A percentile compares a stretch with the other conserved stretches of the same genome.
Evolutionary conservation across 2,329 filamentous ascomycete species (phyloP).

Genomic region (Penicillium sp.): DNA sequence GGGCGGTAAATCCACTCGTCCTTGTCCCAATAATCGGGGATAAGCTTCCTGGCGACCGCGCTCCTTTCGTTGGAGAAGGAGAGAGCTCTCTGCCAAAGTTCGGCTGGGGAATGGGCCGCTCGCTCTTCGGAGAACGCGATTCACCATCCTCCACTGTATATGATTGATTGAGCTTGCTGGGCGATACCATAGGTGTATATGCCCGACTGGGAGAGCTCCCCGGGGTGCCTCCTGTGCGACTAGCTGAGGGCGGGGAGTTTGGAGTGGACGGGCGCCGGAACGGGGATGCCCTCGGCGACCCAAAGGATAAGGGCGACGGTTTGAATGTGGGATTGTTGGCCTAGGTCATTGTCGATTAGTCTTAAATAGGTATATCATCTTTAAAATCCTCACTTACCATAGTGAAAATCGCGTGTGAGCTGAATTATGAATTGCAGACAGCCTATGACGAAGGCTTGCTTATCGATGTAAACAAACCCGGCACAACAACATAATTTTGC

Average conservation of each 20-base stretch:
- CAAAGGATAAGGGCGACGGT: constrained; percentile 70
- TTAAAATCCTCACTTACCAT: constrained; percentile 1
- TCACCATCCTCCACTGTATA: constrained; percentile 47
- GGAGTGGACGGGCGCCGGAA: constrained; percentile 67
- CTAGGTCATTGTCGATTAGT: constrained; percentile 20
- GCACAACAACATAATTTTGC: constrained; percentile 1
- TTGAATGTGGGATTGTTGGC: constrained; percentile 64
- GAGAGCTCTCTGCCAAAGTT: constrained; percentile 40
- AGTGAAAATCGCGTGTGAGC: neutral
- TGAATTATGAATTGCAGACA: constrained; percentile 4
- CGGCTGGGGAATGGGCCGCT: constrained; percentile 34
- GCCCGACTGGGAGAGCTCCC: constrained; percentile 47
- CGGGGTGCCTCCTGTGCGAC: constrained; percentile 47
- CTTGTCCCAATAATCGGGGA: constrained; percentile 32
- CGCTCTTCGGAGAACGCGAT: constrained; percentile 28
- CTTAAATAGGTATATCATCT: neutral
- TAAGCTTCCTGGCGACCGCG: constrained; percentile 27
- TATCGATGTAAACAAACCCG: constrained; percentile 18
- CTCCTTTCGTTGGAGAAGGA: constrained; percentile 42
- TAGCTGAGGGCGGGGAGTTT: constrained; percentile 57
- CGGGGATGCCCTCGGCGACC: constrained; percentile 67
- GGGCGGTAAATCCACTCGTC: constrained; percentile 23
- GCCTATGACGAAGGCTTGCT: constrained; percentile 9
- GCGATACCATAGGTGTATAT: constrained; percentile 46
- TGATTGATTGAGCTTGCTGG: constrained; percentile 50